Evolutionary conservation across 306 rosid genomes (phyloP).

Genomic region (Fragaria iinumae): DNA sequence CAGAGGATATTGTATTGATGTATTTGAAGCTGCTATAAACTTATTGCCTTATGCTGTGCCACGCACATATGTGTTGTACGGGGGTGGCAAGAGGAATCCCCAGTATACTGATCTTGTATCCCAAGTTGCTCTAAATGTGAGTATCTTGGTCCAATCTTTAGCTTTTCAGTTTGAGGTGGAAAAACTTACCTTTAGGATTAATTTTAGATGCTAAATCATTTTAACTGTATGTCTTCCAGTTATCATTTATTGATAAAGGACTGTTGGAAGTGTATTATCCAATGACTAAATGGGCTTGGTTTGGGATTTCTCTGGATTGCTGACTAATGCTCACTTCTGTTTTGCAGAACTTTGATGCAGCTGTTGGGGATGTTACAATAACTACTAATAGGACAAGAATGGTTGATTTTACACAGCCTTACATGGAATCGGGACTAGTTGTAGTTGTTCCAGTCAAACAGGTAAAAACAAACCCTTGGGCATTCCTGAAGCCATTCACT

Average conservation of each 20-base stretch:
- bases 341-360: constrained; percentile 73
- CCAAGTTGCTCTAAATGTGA: constrained; percentile 70
- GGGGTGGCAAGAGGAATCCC: constrained; percentile 67
- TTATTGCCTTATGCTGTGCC: constrained; percentile 86
- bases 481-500: constrained; percentile 74
- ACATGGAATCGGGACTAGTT: constrained; percentile 68
- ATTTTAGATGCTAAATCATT: constrained; percentile 12
- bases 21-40: constrained; percentile 79
- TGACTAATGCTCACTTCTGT: neutral
- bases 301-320: neutral
- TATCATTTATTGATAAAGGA: neutral
- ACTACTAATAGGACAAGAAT: constrained; percentile 70
- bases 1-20: constrained; percentile 72
- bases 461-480: constrained; percentile 73
- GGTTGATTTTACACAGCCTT: constrained; percentile 92
- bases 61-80: constrained; percentile 50
- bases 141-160: constrained; percentile 33
- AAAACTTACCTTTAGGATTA: constrained; percentile 10
- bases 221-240: neutral
- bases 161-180: constrained; percentile 12
- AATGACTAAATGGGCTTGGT: constrained; percentile 2
- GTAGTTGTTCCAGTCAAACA: constrained; percentile 63
- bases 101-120: constrained; percentile 42
- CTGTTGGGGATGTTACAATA: constrained; percentile 79
- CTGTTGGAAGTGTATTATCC: constrained; percentile 14